Conservation (phyloP, 768 basidiomycete species). For the Phlebiopsis flavidoalba region DNA sequence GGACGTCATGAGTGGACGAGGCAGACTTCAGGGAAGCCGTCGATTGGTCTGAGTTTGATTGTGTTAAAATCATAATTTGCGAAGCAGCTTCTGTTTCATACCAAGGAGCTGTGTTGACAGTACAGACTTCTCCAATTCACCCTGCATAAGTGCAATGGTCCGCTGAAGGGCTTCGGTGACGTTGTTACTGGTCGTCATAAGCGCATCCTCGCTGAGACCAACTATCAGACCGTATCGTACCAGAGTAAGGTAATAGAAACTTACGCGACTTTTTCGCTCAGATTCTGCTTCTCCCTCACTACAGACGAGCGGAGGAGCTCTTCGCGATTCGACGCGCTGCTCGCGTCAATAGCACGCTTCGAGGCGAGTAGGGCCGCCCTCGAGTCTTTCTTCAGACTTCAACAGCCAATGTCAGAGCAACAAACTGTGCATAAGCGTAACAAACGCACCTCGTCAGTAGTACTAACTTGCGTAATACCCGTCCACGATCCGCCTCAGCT, state of each 20-base stretch:
- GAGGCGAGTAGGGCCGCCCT: constrained; percentile 68
- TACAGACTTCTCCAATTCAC: constrained; percentile 86
- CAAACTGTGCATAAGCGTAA: not conserved
- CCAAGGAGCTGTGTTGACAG: constrained; percentile 83
- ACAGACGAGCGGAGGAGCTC: constrained; percentile 59
- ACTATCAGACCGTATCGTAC: not conserved
- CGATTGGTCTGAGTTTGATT: constrained; percentile 56
- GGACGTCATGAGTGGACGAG: constrained; percentile 69
- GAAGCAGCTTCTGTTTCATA: constrained; percentile 19
- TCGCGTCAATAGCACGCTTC: constrained; percentile 66
- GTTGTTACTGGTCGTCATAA: constrained; percentile 86
- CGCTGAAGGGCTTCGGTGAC: constrained; percentile 86
- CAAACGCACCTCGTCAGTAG: constrained; percentile 49
- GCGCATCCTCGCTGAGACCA: constrained; percentile 60
- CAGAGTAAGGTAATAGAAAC: constrained; percentile 25
- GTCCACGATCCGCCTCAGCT: constrained; percentile 45
- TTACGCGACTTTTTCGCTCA: constrained; percentile 59
- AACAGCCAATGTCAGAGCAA: not conserved
- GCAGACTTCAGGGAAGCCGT: constrained; percentile 73
- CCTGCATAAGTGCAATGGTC: constrained; percentile 83
- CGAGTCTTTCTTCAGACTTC: constrained; percentile 46
- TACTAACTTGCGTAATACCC: constrained; percentile 38
- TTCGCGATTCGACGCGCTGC: constrained; percentile 53
- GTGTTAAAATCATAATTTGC: no score
- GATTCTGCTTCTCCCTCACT: constrained; percentile 40